Percentiles rank a stretch among this genome's conserved stretches.
Evolutionary conservation across 768 basidiomycete species (phyloP).

Genomic region (Suillus placidus): DNA sequence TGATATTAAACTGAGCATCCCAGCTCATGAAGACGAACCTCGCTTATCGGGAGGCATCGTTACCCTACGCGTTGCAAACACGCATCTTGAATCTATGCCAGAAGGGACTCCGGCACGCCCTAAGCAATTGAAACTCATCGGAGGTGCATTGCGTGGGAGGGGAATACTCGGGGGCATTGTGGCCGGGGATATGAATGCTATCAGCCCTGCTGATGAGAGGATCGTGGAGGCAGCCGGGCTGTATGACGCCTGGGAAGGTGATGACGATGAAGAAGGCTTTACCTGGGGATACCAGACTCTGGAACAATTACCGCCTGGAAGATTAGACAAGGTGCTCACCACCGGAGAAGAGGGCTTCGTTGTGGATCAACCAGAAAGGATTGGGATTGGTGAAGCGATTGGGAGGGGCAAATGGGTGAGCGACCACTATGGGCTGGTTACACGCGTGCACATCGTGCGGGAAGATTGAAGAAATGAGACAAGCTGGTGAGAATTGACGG

Average conservation of each 20-base stretch:
- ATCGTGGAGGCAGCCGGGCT: constrained; percentile 51
- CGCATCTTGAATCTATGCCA: constrained; percentile 71
- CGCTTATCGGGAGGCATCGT: constrained; percentile 40
- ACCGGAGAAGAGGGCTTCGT: constrained; percentile 49
- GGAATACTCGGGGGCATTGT: constrained; percentile 60
- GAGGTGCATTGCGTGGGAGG: constrained; percentile 50
- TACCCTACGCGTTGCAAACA: constrained; percentile 67
- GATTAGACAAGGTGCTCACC: constrained; percentile 72
- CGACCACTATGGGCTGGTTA: constrained; percentile 67
- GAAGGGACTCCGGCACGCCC: constrained; percentile 46
- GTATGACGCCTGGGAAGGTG: constrained; percentile 58
- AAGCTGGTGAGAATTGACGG: not conserved
- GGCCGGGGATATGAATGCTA: constrained; percentile 75
- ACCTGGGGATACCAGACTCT: constrained; percentile 76
- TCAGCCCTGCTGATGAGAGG: constrained; percentile 46
- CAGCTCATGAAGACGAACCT: constrained; percentile 33
- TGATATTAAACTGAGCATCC: constrained; percentile 51
- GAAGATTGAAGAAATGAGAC: constrained; percentile 18
- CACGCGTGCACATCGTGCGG: constrained; percentile 37
- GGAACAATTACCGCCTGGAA: constrained; percentile 46
- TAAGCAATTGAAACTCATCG: constrained; percentile 56
- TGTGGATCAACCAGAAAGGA: constrained; percentile 53
- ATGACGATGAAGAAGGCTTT: constrained; percentile 47
- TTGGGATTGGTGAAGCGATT: constrained; percentile 59
- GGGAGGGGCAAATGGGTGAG: constrained; percentile 53